A percentile compares a stretch with the other conserved stretches of the same genome.
These are phyloP conservation scores for Auriscalpium orientale DNA, from an alignment of 768 basidiomycete species.

Conservation along the genomic window DNA sequence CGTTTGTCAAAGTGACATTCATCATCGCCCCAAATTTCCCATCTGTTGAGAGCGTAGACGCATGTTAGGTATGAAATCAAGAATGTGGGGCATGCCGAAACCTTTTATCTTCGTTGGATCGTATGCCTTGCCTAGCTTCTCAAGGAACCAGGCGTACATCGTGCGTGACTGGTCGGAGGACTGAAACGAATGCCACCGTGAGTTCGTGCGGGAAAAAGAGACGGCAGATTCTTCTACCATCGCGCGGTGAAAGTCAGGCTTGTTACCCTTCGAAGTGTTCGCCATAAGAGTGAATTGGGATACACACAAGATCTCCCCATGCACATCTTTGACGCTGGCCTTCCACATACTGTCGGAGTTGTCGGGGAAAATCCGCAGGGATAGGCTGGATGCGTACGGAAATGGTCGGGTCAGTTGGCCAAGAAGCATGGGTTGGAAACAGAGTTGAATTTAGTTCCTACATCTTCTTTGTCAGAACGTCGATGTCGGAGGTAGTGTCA, in stretches of 20 bases:
- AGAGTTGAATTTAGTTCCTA: slow-evolving; percentile 25
- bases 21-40: slow-evolving; percentile 97
- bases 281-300: slow-evolving; percentile 92
- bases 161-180: slow-evolving; percentile 55
- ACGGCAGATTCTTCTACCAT: slow-evolving; percentile 43
- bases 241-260: slow-evolving; percentile 88
- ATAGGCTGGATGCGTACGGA: slow-evolving; percentile 38
- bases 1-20: slow-evolving; percentile 81
- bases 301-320: slow-evolving; percentile 87
- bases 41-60: slow-evolving; percentile 39
- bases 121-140: slow-evolving; percentile 58
- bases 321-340: slow-evolving; percentile 76
- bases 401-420: not conserved
- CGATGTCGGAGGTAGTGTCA: slow-evolving; percentile 71
- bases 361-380: slow-evolving; percentile 68
- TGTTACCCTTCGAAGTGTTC: slow-evolving; percentile 79
- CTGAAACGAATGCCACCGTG: slow-evolving; percentile 30
- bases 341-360: slow-evolving; percentile 73
- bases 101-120: slow-evolving; percentile 75
- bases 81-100: slow-evolving; percentile 19
- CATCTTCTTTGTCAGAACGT: slow-evolving; percentile 79
- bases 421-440: not conserved
- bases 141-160: slow-evolving; percentile 68
- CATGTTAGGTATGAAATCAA: not conserved
- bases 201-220: not conserved